Percentiles rank a stretch among this genome's conserved stretches.
phyloP scores from a whole-genome alignment of 495 filamentous ascomycete genomes.

The Lasiosphaeris hirsuta region DNA sequence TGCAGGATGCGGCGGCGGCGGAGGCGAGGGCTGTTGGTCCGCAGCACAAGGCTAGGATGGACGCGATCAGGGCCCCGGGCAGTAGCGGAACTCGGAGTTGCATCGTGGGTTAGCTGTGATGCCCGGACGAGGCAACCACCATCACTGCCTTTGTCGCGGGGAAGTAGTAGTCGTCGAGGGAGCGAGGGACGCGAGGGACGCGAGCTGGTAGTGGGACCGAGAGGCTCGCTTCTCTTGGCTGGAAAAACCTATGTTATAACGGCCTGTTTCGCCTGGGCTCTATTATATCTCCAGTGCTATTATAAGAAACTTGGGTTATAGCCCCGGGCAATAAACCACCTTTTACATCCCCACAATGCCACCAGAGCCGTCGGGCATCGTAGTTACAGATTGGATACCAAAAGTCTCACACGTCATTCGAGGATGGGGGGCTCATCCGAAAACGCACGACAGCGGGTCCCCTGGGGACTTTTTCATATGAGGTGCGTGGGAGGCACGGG shows the following conservation, averaged over 20 bases:
- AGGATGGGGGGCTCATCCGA: too few relatives aligned
- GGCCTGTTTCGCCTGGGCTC: not conserved
- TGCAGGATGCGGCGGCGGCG: constrained; percentile 6
- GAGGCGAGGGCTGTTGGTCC: not conserved
- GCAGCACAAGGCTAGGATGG: not conserved
- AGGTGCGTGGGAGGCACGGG: too few relatives aligned
- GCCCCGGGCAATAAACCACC: not conserved
- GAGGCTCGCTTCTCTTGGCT: constrained; percentile 1
- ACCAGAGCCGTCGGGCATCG: too few relatives aligned
- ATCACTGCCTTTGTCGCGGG: not conserved
- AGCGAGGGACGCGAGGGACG: not conserved
- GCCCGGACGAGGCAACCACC: not conserved
- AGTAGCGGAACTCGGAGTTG: not conserved
- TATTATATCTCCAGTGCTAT: not conserved
- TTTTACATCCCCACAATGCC: not conserved
- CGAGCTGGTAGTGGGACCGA: not conserved
- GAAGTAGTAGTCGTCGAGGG: not conserved
- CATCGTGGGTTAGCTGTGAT: not conserved
- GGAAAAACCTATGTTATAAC: constrained; percentile 3
- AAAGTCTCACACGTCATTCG: too few relatives aligned
- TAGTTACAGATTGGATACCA: too few relatives aligned
- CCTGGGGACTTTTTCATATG: too few relatives aligned
- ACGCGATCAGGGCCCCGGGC: not conserved
- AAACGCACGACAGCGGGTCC: too few relatives aligned
- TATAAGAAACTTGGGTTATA: constrained; percentile 1